Base-by-base conservation (phyloP, 2,329 filamentous ascomycete genomes). In the Gremmenia infestans region DNA sequence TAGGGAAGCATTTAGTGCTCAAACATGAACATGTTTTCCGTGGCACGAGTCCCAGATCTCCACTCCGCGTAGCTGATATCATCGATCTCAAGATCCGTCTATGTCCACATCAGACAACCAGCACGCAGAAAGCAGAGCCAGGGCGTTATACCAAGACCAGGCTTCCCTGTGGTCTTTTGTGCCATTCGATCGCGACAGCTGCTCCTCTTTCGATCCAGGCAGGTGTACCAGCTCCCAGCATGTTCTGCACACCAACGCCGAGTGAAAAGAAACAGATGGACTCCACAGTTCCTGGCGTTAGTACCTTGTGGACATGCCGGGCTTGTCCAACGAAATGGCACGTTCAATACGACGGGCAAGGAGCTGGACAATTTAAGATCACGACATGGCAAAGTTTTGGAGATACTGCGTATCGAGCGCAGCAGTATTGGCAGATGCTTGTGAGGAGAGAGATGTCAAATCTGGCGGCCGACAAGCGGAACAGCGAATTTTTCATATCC, bases 361-460 rank as follows among this genome's bases (percentile, higher is more conserved):
- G 40, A 35, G 51, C 22, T 28, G 42, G 51, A 35, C 43, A 48
- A 22, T 22, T 53, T 14, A 53, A 48, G 32, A 48, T 53, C 43
- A 53, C 51, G 22, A 28, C 51, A 25, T 53, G 51, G 51, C 51
- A 53, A n/a, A 53, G 51, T 43, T 48, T 53, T 22, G 51, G 51
- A 48, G 51, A 53, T 39, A 53, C 42, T 5, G 51, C 23, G n/a
- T 53, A 48, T 28, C 51, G 43, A 14, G 51, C 51, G 17, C 51
- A 48, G 35, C 28, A 53, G 35, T 53, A 53, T 17, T 53, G 51
- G 51, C 48, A 53, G 51, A 53, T 53, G 51, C 43, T 53, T 53
- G 51, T 53, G 42, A 39, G 51, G 42, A 47, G 51, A 37, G 51
- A 53, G 15, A n/a, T 48, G 28, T 47, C 39, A 2, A 53, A 53